These are phyloP conservation scores for Mycena crocata DNA, from an alignment of 768 basidiomycete species.

Conservation along the genomic window DNA sequence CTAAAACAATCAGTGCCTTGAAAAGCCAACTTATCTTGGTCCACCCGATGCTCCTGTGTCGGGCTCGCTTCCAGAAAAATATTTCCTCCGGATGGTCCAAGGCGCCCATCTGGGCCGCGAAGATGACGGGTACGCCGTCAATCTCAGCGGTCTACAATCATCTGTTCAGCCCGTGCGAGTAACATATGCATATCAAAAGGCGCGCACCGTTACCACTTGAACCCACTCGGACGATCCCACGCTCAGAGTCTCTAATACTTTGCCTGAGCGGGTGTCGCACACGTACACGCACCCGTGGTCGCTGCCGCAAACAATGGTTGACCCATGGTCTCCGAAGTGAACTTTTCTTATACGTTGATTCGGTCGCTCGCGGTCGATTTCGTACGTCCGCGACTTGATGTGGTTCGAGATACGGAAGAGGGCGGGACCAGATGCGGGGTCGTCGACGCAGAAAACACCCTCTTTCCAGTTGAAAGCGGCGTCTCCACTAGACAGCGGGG, in stretches of 20 bases:
- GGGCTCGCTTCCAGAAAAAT: constrained; percentile 17
- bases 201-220: constrained; percentile 9
- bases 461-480: constrained; percentile 13
- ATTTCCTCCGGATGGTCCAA: constrained; percentile 12
- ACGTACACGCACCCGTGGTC: constrained; percentile 19
- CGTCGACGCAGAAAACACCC: constrained; percentile 14
- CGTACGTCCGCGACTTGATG: constrained; percentile 2
- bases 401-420: constrained; percentile 13
- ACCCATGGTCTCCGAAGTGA: constrained; percentile 6
- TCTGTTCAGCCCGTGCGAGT: constrained; percentile 6
- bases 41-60: constrained; percentile 2
- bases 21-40: background rate
- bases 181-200: background rate
- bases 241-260: constrained; percentile 5
- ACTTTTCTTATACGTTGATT: constrained; percentile 9
- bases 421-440: constrained; percentile 12
- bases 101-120: constrained; percentile 14
- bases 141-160: constrained; percentile 6
- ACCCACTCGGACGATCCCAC: constrained; percentile 16
- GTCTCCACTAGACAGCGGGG: background rate
- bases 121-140: constrained; percentile 10
- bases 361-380: background rate
- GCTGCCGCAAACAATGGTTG: constrained; percentile 8
- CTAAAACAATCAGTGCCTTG: constrained; percentile 10
- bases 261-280: constrained; percentile 11